Evolutionary conservation across 768 basidiomycete genomes (phyloP).

Genomic region (Leccinellum rugosiceps): DNA sequence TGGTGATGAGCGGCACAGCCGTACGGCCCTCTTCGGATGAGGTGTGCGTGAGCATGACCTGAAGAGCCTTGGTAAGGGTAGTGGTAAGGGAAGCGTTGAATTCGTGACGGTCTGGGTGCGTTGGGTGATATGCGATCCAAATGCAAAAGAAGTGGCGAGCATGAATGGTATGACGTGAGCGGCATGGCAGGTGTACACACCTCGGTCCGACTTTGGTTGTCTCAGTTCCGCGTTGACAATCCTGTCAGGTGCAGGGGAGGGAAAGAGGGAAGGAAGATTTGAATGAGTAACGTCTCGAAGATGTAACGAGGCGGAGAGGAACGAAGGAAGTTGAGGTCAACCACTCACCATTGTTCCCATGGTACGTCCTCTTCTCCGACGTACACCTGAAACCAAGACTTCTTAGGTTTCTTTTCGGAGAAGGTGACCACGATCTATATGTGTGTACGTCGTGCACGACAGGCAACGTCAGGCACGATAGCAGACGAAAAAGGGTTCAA

Average conservation of each 20-base stretch:
- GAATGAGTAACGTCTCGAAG: not conserved
- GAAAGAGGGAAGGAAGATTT: not conserved
- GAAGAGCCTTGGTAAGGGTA: conserved; percentile 62
- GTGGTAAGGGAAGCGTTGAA: conserved; percentile 58
- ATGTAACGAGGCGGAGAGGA: not conserved
- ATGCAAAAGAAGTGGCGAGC: not conserved
- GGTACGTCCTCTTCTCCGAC: conserved; percentile 78
- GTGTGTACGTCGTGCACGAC: not conserved
- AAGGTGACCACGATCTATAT: conserved; percentile 63
- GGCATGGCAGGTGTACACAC: conserved; percentile 34
- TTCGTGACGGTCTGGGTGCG: conserved; percentile 41
- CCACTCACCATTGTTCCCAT: conserved; percentile 78
- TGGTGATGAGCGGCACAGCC: conserved; percentile 78
- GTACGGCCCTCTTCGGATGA: conserved; percentile 74
- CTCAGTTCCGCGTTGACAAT: conserved; percentile 75
- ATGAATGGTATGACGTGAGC: not conserved
- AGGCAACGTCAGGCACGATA: not conserved
- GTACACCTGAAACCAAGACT: conserved; percentile 73
- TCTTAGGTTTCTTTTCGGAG: conserved; percentile 73
- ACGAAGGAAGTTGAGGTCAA: not conserved
- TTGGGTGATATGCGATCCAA: not conserved
- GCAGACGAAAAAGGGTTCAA: not conserved
- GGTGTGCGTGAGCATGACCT: conserved; percentile 72
- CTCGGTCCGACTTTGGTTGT: conserved; percentile 65
- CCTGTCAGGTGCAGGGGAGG: conserved; percentile 38